These are phyloP conservation scores for Wallacemonas sp. DNA, from an alignment of 208 protist species.

Conservation along the genomic window DNA sequence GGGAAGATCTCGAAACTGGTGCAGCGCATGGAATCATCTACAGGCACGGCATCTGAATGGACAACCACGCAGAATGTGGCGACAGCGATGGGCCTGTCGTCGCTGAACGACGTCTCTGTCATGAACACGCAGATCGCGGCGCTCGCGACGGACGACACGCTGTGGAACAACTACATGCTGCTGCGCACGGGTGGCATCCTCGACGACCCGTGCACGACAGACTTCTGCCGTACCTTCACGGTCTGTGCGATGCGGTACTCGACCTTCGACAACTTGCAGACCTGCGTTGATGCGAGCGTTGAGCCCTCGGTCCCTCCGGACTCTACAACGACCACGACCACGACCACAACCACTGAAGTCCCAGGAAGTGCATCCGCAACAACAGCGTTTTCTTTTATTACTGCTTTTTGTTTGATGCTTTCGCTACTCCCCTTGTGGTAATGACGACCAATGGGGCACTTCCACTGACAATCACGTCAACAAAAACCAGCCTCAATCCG, in stretches of 20 bases:
- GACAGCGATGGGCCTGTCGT: constrained; percentile 25
- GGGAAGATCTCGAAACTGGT: constrained; percentile 12
- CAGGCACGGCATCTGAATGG: constrained; percentile 21
- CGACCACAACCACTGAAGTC: constrained; percentile 14
- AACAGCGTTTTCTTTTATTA: too few relatives aligned
- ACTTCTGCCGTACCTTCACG: constrained; percentile 29
- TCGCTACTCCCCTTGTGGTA: too few relatives aligned
- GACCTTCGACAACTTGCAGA: constrained; percentile 17
- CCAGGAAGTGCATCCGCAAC: too few relatives aligned
- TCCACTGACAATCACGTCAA: too few relatives aligned
- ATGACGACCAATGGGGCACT: too few relatives aligned
- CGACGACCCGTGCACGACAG: constrained; percentile 23
- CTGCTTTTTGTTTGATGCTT: too few relatives aligned
- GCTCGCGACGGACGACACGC: constrained; percentile 14
- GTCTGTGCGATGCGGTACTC: constrained; percentile 32
- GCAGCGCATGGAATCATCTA: constrained; percentile 21
- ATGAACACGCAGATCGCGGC: constrained; percentile 5
- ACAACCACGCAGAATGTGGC: constrained; percentile 17
- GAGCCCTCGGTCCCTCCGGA: not conserved
- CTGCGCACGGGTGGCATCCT: constrained; percentile 21
- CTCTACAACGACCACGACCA: constrained; percentile 16
- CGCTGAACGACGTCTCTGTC: constrained; percentile 17
- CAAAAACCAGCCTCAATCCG: too few relatives aligned
- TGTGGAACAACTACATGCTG: constrained; percentile 27
- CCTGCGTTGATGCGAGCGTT: too few relatives aligned